These are phyloP conservation scores for Chaetomiaceae sp. DNA, from an alignment of 2,329 filamentous ascomycete genomes.

Conservation along the genomic window DNA sequence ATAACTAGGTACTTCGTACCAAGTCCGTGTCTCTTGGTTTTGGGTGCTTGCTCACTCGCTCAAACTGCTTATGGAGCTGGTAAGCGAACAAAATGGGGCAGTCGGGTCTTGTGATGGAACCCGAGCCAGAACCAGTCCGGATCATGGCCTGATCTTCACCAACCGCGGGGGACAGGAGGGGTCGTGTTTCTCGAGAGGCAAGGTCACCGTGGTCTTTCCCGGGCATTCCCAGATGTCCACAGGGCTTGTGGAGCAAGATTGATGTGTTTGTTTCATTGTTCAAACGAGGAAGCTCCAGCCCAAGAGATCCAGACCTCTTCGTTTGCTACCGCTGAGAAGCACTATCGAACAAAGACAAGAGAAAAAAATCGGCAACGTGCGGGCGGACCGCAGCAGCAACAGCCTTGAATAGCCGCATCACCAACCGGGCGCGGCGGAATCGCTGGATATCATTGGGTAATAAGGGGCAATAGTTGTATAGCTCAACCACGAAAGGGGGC, in stretches of 20 bases:
- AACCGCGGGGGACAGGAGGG: not conserved
- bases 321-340: not conserved
- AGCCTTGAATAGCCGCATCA: slow-evolving; percentile 9
- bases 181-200: not conserved
- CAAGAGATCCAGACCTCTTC: not conserved
- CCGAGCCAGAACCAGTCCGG: no score
- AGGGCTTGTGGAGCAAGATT: not conserved
- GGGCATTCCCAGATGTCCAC: not conserved
- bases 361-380: not conserved
- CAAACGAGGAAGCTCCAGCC: no score
- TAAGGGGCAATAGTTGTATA: not conserved
- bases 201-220: not conserved
- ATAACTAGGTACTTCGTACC: no score
- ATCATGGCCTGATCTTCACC: not conserved
- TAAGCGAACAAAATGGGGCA: no score
- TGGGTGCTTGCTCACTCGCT: not conserved
- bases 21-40: no score
- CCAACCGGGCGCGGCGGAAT: not conserved
- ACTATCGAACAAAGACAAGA: no score
- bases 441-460: not conserved
- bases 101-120: not conserved
- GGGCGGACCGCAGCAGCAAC: not conserved
- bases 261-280: not conserved
- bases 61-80: no score
- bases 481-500: not conserved